phyloP scores from a whole-genome alignment of 2,329 filamentous ascomycete species.

The Grosmannia penicillata region DNA sequence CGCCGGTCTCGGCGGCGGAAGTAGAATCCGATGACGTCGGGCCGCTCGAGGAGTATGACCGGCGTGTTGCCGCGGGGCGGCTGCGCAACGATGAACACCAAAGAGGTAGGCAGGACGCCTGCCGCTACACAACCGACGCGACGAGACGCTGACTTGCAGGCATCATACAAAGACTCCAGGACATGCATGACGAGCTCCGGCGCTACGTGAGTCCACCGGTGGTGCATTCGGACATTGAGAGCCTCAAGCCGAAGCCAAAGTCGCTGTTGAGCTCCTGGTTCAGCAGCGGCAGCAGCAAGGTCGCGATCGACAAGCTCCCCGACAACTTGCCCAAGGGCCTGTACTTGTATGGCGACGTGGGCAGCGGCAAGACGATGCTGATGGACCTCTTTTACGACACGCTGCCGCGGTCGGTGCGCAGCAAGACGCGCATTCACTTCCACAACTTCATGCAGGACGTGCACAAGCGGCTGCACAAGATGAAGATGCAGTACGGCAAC shows the following conservation, averaged over 20 bases:
- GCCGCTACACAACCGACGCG: not conserved
- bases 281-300: conserved; percentile 18
- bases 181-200: conserved; percentile 70
- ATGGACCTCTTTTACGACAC: conserved; percentile 99
- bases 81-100: conserved; percentile 85
- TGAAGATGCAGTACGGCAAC: conserved; percentile 79
- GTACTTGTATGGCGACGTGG: conserved; percentile 93
- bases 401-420: conserved; percentile 60
- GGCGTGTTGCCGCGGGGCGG: conserved; percentile 56
- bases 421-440: conserved; percentile 91
- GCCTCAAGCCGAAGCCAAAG: conserved; percentile 33
- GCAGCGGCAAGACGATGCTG: conserved; percentile 96
- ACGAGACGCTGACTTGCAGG: conserved; percentile 28
- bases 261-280: conserved; percentile 50
- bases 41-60: conserved; percentile 79
- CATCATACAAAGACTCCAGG: conserved; percentile 79
- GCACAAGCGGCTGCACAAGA: conserved; percentile 75
- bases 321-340: conserved; percentile 70
- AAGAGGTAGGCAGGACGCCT: not conserved
- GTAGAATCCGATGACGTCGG: conserved; percentile 33
- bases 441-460: conserved; percentile 99
- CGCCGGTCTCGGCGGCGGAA: conserved; percentile 3
- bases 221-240: conserved; percentile 62
- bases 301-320: conserved; percentile 41
- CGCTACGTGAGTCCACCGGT: conserved; percentile 62